A percentile compares a stretch with the other conserved stretches of the same genome.
Evolutionary conservation across 495 filamentous ascomycete genomes (phyloP).

Genomic region (Aspergillus funiculosus): DNA sequence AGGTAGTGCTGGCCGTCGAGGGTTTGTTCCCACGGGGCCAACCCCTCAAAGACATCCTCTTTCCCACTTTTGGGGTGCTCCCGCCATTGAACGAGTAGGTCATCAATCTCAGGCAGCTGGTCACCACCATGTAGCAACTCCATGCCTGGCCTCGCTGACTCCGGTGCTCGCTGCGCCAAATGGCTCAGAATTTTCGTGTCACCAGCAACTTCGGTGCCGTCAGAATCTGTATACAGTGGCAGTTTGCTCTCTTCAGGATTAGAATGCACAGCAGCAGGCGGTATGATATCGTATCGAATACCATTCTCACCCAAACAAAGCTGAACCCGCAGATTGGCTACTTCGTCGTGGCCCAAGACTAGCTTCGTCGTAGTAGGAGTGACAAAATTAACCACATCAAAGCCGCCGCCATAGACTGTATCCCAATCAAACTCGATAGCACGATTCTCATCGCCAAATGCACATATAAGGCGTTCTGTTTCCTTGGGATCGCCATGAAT

Average conservation of each 20-base stretch:
- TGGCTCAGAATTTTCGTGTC: slow-evolving; percentile 31
- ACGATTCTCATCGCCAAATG: slow-evolving; percentile 85
- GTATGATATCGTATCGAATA: slow-evolving; percentile 42
- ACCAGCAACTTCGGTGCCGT: slow-evolving; percentile 29
- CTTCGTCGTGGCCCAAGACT: slow-evolving; percentile 44
- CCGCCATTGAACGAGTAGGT: slow-evolving; percentile 31
- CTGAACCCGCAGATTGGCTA: slow-evolving; percentile 54
- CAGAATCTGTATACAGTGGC: slow-evolving; percentile 27
- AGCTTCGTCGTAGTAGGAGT: slow-evolving; percentile 48
- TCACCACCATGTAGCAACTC: slow-evolving; percentile 30
- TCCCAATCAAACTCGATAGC: slow-evolving; percentile 72
- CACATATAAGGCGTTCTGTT: slow-evolving; percentile 63
- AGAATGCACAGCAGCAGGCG: slow-evolving; percentile 4
- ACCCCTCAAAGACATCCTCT: slow-evolving; percentile 15
- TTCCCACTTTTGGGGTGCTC: slow-evolving; percentile 12
- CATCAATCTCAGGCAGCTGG: slow-evolving; percentile 29
- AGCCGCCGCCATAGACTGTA: slow-evolving; percentile 69
- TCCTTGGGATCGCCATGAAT: slow-evolving; percentile 62
- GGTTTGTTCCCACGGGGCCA: slow-evolving; percentile 47
- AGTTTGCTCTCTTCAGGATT: neutral
- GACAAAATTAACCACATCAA: slow-evolving; percentile 77
- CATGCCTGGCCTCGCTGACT: slow-evolving; percentile 26
- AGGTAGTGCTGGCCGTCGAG: slow-evolving; percentile 49
- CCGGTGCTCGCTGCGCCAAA: slow-evolving; percentile 23
- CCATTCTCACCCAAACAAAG: slow-evolving; percentile 55